These are phyloP conservation scores for Bipolaris sorokiniana DNA, from an alignment of 2,329 filamentous ascomycete genomes.

Conservation along the genomic window DNA sequence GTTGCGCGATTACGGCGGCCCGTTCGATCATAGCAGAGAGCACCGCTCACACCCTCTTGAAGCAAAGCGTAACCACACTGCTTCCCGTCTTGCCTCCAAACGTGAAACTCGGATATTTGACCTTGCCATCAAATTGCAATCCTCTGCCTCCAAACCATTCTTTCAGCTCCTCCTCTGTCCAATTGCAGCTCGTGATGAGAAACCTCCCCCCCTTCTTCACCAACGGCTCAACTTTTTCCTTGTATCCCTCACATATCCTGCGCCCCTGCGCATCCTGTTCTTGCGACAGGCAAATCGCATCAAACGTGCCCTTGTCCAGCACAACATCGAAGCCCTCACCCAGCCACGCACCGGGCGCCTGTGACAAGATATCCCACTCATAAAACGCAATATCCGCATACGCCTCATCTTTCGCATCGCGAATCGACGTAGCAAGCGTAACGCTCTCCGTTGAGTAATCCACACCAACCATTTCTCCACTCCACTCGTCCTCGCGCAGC, in stretches of 20 bases:
- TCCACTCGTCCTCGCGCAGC: slow-evolving; percentile 72
- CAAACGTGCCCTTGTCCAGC: slow-evolving; percentile 98
- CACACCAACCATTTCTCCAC: slow-evolving; percentile 77
- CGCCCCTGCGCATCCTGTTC: slow-evolving; percentile 60
- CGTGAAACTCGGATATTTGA: slow-evolving; percentile 84
- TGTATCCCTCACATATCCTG: slow-evolving; percentile 77
- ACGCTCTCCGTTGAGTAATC: slow-evolving; percentile 84
- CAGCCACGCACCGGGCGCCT: slow-evolving; percentile 62
- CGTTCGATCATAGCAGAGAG: neutral
- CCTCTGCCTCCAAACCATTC: slow-evolving; percentile 71
- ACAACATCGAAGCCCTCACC: slow-evolving; percentile 79
- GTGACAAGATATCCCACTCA: slow-evolving; percentile 59
- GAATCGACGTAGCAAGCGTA: slow-evolving; percentile 71
- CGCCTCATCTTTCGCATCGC: slow-evolving; percentile 39
- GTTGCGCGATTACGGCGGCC: slow-evolving; percentile 54
- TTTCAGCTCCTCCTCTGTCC: slow-evolving; percentile 87
- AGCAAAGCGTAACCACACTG: slow-evolving; percentile 86
- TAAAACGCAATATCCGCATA: slow-evolving; percentile 56
- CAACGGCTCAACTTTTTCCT: slow-evolving; percentile 68
- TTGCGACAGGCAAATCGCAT: slow-evolving; percentile 81
- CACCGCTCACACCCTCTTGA: slow-evolving; percentile 59
- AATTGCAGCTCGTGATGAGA: slow-evolving; percentile 95
- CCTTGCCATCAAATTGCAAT: slow-evolving; percentile 68
- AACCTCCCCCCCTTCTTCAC: slow-evolving; percentile 75
- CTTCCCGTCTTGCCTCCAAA: slow-evolving; percentile 90